Evolutionary conservation across 208 protist genomes (phyloP), one percentile per base, ranked within the genome.

Genomic region (Porcisia deanei): DNA sequence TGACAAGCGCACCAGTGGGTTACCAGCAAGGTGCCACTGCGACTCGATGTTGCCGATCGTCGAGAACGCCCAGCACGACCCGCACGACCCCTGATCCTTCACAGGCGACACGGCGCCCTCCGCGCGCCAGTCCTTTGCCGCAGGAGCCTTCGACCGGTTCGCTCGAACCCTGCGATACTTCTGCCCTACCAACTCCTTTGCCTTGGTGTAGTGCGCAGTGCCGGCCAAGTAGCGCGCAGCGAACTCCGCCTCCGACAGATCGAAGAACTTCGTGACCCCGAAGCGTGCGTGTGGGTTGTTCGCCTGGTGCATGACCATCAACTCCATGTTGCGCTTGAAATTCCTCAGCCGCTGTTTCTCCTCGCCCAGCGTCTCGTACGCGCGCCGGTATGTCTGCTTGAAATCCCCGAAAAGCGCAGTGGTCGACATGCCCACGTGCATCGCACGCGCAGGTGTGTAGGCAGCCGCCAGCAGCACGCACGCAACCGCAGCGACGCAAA

Each of bases 61-160:
- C 9, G 91, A 96, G 88, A 99, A 99, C 43, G 97, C 77, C 98
- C 98, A 99, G 90, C 98, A 99, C 5, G 91, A 97, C 71, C 98
- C 98, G 83, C 98, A 99, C 49, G 67, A 64, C 47, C 93, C 94
- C 87, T 99, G 97, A 83, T 98, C 89, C 88, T 99, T 99, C 49
- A 99, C 97, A 14, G 75, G 80, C 6, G 94, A 96, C 69, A 99
- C 95, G 20, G 89, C 93, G 55, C 93, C 93, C 71, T 94, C 86
- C 41, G 69, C 20, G 39, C 91, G 87, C 97, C 95, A 98, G 85
- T 98, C 94, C 66, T 58, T 58, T 65, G 12, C 37, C 25, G 34
- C 63, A 57, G 52, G 65, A 30, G 39, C 54, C 3, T 37, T 37
- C 39, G 39, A 58, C 59, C 22, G 71, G 67, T 68, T 63, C 22